phyloP scores from a whole-genome alignment of 2,329 filamentous ascomycete genomes.

The Xylaria hypoxylon region DNA sequence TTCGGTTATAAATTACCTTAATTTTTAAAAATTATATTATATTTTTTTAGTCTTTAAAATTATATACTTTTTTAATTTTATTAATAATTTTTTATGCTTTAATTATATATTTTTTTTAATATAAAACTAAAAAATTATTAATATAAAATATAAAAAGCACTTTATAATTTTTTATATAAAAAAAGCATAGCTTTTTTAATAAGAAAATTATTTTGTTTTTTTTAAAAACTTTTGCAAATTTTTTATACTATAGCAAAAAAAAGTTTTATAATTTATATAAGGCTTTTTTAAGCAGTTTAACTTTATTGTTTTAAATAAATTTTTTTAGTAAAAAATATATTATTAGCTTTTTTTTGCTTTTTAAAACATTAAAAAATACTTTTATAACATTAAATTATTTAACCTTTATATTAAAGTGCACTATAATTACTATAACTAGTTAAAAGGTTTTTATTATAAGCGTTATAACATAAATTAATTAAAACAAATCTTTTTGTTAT shows the following conservation, averaged over 20 bases:
- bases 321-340: not conserved
- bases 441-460: not conserved
- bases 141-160: constrained; percentile 10
- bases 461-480: not conserved
- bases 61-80: not conserved
- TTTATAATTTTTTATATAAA: not conserved
- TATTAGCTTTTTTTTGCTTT: not conserved
- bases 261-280: constrained; percentile 6
- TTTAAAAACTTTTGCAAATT: not conserved
- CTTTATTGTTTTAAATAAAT: not conserved
- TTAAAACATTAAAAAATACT: not conserved
- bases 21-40: not conserved
- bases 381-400: not conserved
- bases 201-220: not conserved
- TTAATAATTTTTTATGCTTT: not conserved
- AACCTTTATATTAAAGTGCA: not conserved
- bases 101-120: not conserved
- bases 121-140: constrained; percentile 1
- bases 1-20: not conserved
- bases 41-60: not conserved
- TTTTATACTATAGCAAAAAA: constrained; percentile 8
- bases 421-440: no score
- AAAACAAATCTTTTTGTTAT: not conserved
- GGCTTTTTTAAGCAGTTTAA: not conserved
- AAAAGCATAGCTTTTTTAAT: not conserved